A percentile compares a stretch with the other conserved stretches of the same genome.
Conservation (phyloP, 2,329 filamentous ascomycete genomes). For the Hypoxylon sp. region DNA sequence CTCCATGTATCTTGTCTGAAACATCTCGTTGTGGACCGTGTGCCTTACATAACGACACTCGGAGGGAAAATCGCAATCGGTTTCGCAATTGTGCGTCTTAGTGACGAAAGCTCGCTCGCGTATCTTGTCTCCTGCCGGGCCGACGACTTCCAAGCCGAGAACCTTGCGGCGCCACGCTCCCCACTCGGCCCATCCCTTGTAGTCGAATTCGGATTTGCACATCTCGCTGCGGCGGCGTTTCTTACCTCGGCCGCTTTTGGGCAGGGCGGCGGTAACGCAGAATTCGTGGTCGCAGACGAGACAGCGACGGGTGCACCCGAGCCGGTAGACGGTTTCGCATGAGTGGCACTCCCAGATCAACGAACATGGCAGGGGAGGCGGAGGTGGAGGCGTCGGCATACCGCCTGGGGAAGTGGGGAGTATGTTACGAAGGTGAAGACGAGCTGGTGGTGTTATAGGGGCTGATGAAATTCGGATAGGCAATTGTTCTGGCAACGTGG, state of each 20-base stretch:
- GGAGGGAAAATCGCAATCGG: constrained; percentile 59
- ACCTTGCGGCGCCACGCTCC: constrained; percentile 53
- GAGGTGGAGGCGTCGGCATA: constrained; percentile 49
- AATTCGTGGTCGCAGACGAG: constrained; percentile 52
- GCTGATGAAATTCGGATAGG: constrained; percentile 13
- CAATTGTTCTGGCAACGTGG: constrained; percentile 26
- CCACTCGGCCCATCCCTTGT: constrained; percentile 52
- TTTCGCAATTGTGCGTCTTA: constrained; percentile 46
- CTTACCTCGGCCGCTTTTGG: constrained; percentile 29
- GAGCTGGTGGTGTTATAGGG: constrained; percentile 49
- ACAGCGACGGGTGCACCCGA: constrained; percentile 56
- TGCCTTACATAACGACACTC: constrained; percentile 60
- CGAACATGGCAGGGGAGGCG: constrained; percentile 44
- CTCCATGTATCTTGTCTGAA: constrained; percentile 47
- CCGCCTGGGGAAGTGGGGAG: constrained; percentile 48
- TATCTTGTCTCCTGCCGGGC: constrained; percentile 51
- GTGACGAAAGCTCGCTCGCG: constrained; percentile 47
- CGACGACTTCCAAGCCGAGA: constrained; percentile 39
- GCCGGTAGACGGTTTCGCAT: constrained; percentile 52
- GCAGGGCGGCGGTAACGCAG: constrained; percentile 41
- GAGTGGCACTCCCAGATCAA: constrained; percentile 58
- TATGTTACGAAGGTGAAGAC: constrained; percentile 51
- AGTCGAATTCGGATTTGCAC: constrained; percentile 53
- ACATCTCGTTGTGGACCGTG: constrained; percentile 60
- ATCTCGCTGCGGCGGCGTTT: constrained; percentile 45